Evolutionary conservation across 192 early-diverging fungal genomes (phyloP).

Genomic region (Coemansia erecta): DNA sequence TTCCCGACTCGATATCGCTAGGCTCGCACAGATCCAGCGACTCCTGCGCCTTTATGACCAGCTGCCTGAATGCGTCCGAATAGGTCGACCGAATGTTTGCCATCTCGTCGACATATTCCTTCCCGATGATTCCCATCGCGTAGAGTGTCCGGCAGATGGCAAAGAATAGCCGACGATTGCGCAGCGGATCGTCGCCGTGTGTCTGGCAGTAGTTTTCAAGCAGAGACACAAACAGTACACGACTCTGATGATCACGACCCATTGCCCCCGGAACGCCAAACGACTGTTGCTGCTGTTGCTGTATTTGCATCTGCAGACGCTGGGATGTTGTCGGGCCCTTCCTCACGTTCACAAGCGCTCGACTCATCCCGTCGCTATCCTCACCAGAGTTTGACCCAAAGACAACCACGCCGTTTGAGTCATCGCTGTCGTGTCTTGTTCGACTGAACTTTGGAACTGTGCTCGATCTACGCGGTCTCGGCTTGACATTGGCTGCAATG

Average conservation of each 20-base stretch:
- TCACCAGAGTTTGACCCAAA: neutral
- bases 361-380: neutral
- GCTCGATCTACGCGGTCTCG: slow-evolving; percentile 5
- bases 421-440: neutral
- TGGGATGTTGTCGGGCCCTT: neutral
- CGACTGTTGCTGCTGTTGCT: slow-evolving; percentile 7
- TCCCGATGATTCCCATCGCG: slow-evolving; percentile 79
- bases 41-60: slow-evolving; percentile 76
- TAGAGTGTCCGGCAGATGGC: slow-evolving; percentile 84
- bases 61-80: slow-evolving; percentile 78
- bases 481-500: neutral
- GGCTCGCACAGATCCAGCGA: slow-evolving; percentile 52
- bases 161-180: slow-evolving; percentile 82
- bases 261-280: slow-evolving; percentile 16
- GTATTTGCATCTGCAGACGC: neutral
- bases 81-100: slow-evolving; percentile 77
- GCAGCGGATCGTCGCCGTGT: slow-evolving; percentile 83
- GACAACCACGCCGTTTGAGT: neutral
- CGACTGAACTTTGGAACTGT: neutral
- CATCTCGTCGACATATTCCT: slow-evolving; percentile 82
- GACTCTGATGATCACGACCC: slow-evolving; percentile 63
- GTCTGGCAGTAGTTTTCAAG: slow-evolving; percentile 88
- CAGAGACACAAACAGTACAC: slow-evolving; percentile 81
- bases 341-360: neutral
- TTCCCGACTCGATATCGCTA: slow-evolving; percentile 47